These are phyloP conservation scores for Paxillus ammoniavirescens DNA, from an alignment of 768 basidiomycete species.

Conservation along the genomic window DNA sequence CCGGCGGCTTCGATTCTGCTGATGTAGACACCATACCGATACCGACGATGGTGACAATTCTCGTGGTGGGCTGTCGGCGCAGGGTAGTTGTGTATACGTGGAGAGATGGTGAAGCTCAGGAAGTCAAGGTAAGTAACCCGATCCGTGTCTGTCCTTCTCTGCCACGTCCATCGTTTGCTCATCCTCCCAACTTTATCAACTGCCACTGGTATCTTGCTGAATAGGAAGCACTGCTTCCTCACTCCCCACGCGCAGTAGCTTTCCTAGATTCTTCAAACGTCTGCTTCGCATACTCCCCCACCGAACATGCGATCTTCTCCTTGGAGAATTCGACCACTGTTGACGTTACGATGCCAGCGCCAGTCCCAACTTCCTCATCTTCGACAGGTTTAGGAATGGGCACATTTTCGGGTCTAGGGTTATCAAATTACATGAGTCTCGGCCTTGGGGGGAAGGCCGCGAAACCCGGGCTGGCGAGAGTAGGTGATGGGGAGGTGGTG, in stretches of 20 bases:
- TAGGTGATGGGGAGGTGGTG: constrained; percentile 62
- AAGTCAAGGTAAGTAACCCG: constrained; percentile 58
- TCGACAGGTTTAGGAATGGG: constrained; percentile 48
- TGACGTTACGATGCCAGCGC: constrained; percentile 50
- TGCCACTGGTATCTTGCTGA: neutral
- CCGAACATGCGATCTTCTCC: constrained; percentile 64
- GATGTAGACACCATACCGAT: constrained; percentile 40
- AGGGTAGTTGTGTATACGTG: constrained; percentile 84
- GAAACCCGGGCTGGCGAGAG: constrained; percentile 58
- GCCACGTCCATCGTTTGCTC: neutral
- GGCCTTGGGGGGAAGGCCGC: constrained; percentile 67
- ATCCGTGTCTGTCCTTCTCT: neutral
- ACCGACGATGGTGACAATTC: constrained; percentile 66
- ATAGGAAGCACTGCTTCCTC: constrained; percentile 81
- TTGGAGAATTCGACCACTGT: constrained; percentile 55
- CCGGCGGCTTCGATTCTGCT: constrained; percentile 7
- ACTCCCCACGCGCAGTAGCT: constrained; percentile 83
- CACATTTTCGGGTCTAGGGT: constrained; percentile 58
- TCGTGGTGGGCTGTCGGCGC: constrained; percentile 84
- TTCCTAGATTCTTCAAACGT: constrained; percentile 63
- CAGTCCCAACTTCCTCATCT: constrained; percentile 31
- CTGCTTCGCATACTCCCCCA: constrained; percentile 79
- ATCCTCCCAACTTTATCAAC: neutral
- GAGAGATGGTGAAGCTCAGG: constrained; percentile 80
- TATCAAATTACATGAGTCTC: constrained; percentile 84